A percentile compares a stretch with the other conserved stretches of the same genome.
Evolutionary conservation across 2,329 filamentous ascomycete species (phyloP).

Genomic region (Aspergillus novoparasiticus): DNA sequence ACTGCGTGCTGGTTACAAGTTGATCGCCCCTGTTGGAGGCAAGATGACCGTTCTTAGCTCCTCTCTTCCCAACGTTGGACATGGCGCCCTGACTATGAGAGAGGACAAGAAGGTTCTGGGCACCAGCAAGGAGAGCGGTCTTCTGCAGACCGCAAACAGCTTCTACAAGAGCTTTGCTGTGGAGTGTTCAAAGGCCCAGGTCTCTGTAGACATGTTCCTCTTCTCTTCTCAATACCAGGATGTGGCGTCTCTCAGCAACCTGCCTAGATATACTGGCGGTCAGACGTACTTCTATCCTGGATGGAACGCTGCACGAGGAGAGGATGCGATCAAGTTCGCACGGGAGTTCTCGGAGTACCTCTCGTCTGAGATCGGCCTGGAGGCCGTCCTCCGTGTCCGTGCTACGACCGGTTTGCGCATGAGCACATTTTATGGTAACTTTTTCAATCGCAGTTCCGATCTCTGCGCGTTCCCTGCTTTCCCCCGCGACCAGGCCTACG

Average conservation of each 20-base stretch:
- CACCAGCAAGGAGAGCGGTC: slow-evolving; percentile 83
- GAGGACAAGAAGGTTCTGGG: slow-evolving; percentile 96
- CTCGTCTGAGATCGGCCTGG: slow-evolving; percentile 93
- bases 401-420: slow-evolving; percentile 93
- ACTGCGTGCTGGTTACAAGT: slow-evolving; percentile 87
- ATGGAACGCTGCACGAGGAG: slow-evolving; percentile 90
- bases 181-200: slow-evolving; percentile 97
- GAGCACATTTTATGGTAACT: slow-evolving; percentile 99
- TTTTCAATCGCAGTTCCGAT: slow-evolving; percentile 98
- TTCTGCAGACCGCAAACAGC: slow-evolving; percentile 89
- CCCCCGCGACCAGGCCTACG: slow-evolving; percentile 94
- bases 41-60: slow-evolving; percentile 93
- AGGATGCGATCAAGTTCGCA: slow-evolving; percentile 97
- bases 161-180: slow-evolving; percentile 99
- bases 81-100: slow-evolving; percentile 86
- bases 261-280: slow-evolving; percentile 93
- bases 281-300: slow-evolving; percentile 99
- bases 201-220: slow-evolving; percentile 97
- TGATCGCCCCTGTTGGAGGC: slow-evolving; percentile 90
- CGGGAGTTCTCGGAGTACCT: slow-evolving; percentile 95
- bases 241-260: slow-evolving; percentile 91
- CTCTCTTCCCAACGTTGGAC: slow-evolving; percentile 84
- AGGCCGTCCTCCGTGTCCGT: slow-evolving; percentile 92
- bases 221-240: slow-evolving; percentile 97
- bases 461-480: slow-evolving; percentile 98